Conservation (phyloP, 257 asterid species). For the Primulina tabacum region DNA sequence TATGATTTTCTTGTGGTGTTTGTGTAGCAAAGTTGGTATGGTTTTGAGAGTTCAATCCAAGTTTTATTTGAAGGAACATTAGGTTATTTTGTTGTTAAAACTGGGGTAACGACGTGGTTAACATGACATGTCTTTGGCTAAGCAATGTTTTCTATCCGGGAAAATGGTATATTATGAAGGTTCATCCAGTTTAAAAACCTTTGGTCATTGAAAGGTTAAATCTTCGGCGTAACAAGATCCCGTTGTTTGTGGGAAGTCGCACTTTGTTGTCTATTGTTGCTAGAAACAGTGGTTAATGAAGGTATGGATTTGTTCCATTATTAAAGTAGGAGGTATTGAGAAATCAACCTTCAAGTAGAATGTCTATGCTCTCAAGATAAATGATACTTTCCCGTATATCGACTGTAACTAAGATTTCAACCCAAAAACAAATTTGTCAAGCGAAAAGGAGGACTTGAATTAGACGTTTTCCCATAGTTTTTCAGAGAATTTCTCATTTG, state of each 20-base stretch:
- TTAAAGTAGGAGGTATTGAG: background rate
- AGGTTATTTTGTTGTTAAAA: background rate
- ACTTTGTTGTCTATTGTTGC: background rate
- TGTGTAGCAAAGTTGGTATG: background rate
- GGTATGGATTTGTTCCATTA: background rate
- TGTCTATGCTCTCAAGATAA: background rate
- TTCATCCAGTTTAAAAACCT: background rate
- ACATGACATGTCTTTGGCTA: background rate
- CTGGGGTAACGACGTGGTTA: background rate
- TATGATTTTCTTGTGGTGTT: background rate
- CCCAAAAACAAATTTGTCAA: too few species aligned
- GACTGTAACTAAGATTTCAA: background rate
- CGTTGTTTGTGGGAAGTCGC: background rate
- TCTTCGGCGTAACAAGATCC: background rate
- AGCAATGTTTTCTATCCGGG: background rate
- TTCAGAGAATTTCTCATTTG: background rate
- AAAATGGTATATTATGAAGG: background rate
- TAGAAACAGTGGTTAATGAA: background rate
- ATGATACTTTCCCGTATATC: background rate
- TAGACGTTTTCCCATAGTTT: background rate
- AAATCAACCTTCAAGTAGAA: background rate
- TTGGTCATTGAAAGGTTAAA: background rate
- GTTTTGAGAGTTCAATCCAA: background rate
- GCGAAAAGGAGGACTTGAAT: background rate
- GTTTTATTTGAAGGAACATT: background rate